Evolutionary conservation across 148 eudicot genomes (phyloP), one percentile per base, ranked within the genome.

Genomic region (Polygonum aviculare): DNA sequence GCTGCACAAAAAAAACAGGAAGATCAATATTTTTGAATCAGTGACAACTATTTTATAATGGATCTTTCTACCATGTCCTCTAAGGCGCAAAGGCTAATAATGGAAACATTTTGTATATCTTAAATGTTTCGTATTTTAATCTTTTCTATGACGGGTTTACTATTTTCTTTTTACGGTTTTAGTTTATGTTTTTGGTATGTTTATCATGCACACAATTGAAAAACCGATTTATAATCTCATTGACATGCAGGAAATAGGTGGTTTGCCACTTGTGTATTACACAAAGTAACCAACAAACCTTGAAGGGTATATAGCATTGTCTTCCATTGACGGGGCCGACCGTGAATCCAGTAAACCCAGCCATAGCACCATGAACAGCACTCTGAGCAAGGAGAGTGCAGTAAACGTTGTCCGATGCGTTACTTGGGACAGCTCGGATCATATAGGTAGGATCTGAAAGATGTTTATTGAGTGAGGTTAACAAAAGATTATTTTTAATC

Each of bases 1-100:
- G 83, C 97, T 91, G 86, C 87, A 84, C 45, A 12, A 77, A 65
- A 3, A 3, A 21, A 21, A 5, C 47, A 69, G 48, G 73, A 26
- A 63, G 33, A 65, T 14, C 36, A 26, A 10, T 33, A 26, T 65
- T 65, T 65, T 36, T 65, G 7, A 3, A 1, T 11, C 50, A 48
- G 50, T 12, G 3, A 10, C 50, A 48, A 0, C 12, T 12, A 47
- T 47, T 5, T 41, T 41, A 41, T 41, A 41, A 41, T n/a, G n/a
- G n/a, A n/a, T n/a, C n/a, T n/a, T n/a, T n/a, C n/a, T n/a, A n/a
- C n/a, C n/a, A n/a, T n/a, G n/a, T n/a, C n/a, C n/a, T n/a, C n/a
- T n/a, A n/a, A n/a, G n/a, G n/a, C n/a, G n/a, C n/a, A n/a, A n/a
- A n/a, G n/a, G n/a, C n/a, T n/a, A n/a, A n/a, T n/a, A n/a, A n/a